Evolutionary conservation across 495 filamentous ascomycete genomes (phyloP).

Genomic region (Hypoxylon rickii): DNA sequence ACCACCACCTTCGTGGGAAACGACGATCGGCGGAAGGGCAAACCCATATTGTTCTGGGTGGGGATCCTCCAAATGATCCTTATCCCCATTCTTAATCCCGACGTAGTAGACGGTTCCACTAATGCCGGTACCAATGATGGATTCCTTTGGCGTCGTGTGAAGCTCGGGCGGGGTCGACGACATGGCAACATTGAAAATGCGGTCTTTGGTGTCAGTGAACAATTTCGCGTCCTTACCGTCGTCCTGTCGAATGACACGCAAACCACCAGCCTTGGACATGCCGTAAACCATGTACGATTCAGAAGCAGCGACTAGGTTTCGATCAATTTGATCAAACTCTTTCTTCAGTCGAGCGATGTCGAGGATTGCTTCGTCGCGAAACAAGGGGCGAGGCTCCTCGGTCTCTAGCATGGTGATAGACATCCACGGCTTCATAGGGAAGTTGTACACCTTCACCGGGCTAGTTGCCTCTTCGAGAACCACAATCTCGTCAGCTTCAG

Average conservation of each 20-base stretch:
- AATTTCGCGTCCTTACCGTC: constrained; percentile 87
- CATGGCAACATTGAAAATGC: constrained; percentile 90
- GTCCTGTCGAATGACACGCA: constrained; percentile 91
- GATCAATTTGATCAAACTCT: constrained; percentile 95
- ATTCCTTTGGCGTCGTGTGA: constrained; percentile 61
- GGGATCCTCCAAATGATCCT: constrained; percentile 73
- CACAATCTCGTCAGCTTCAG: constrained; percentile 69
- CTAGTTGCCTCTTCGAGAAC: constrained; percentile 67
- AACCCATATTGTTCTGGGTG: constrained; percentile 76
- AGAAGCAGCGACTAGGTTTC: constrained; percentile 87
- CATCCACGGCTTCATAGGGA: constrained; percentile 94
- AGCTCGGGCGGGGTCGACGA: constrained; percentile 61
- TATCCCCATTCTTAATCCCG: constrained; percentile 68
- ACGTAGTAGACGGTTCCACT: constrained; percentile 95
- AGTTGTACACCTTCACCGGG: constrained; percentile 82
- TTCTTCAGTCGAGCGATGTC: constrained; percentile 94
- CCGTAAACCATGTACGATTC: constrained; percentile 91
- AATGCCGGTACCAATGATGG: constrained; percentile 87
- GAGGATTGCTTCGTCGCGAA: constrained; percentile 74
- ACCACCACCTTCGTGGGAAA: constrained; percentile 74
- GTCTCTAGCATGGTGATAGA: constrained; percentile 65
- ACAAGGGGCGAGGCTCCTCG: constrained; percentile 53
- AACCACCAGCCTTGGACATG: constrained; percentile 85
- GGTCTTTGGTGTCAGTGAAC: constrained; percentile 83
- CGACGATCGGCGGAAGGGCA: constrained; percentile 76